Conservation (phyloP, 1,139 yeast genomes). For the Kluyveromyces sp. region DNA sequence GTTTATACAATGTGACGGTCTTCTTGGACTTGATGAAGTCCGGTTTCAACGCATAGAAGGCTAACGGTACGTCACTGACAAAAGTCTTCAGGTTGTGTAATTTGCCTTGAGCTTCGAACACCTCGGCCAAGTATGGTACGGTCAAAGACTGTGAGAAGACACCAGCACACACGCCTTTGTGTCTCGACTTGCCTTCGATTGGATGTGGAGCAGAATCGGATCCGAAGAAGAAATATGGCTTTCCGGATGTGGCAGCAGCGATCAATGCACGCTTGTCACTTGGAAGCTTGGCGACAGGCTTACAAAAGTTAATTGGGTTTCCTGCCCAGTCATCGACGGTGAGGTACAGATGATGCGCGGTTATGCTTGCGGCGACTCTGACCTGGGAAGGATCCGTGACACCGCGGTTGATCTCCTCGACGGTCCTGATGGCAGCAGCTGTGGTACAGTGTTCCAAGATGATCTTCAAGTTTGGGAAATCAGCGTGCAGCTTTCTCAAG, state of each 20-base stretch:
- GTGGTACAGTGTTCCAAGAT: conserved; percentile 95
- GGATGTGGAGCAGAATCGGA: conserved; percentile 98
- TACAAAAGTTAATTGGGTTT: conserved; percentile 87
- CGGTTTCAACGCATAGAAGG: conserved; percentile 53
- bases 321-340: conserved; percentile 98
- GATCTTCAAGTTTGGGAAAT: conserved; percentile 82
- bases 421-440: conserved; percentile 73
- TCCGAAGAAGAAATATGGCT: conserved; percentile 91
- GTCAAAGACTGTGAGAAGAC: conserved; percentile 87
- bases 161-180: conserved; percentile 91
- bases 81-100: conserved; percentile 63
- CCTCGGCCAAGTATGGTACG: conserved; percentile 76
- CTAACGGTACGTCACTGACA: conserved; percentile 66
- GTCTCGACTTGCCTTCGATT: conserved; percentile 63
- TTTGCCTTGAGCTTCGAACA: conserved; percentile 61
- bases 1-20: conserved; percentile 45
- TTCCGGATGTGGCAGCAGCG: conserved; percentile 85
- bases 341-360: conserved; percentile 87
- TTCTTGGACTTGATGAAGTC: conserved; percentile 40
- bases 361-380: conserved; percentile 82
- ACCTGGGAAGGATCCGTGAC: conserved; percentile 36
- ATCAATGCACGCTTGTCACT: conserved; percentile 72
- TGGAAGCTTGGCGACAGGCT: conserved; percentile 95
- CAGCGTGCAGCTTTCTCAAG: conserved; percentile 62
- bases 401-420: conserved; percentile 59